Evolutionary conservation across 768 basidiomycete species (phyloP), one percentile per base, ranked within the genome.

Genomic region (Boletus eberwhitei): DNA sequence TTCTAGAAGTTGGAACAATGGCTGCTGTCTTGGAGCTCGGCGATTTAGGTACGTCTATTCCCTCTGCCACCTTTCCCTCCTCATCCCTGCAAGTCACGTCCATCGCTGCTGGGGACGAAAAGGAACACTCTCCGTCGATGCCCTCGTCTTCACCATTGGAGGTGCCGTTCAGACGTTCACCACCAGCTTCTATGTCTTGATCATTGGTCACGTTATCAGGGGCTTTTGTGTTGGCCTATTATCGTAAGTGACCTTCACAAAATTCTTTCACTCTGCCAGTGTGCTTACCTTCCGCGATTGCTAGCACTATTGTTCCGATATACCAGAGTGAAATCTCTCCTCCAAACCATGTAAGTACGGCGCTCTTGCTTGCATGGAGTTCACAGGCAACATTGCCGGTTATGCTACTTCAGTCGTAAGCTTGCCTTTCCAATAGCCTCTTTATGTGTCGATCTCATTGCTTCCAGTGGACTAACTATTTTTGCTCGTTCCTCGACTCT

Each of bases 291-390:
- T 35, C 14, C 9, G n/a, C 51, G 45, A 42, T 37, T 24, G 26
- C 26, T 61, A 93, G 92, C 41, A 94, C 92, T n/a, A 93, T 94
- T 56, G 92, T 94, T 29, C 93, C 92, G 14, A 93, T 94, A 54
- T 95, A 93, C 70, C 91, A 97, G 75, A 93, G 90, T 62, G 95
- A 98, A 76, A 93, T 97, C 44, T 94, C 92, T 5, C 94, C 95
- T 31, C 90, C 95, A 2, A 80, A 89, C 62, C 90, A 95, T 74
- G 92, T 90, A 60, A 22, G 84, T 65, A 22, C 9, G 95, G 95
- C 45, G 86, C 90, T 38, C 76, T 97, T 39, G 95, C 93, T 2
- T 94, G 92, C 64, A 93, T 97, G 82, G 94, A 97, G 65, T 97
- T 97, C 67, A 95, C 94, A 3, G 87, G 88, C 58, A 96, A 96